Conservation (phyloP, 768 basidiomycete genomes). For the Lactarius deliciosus region DNA sequence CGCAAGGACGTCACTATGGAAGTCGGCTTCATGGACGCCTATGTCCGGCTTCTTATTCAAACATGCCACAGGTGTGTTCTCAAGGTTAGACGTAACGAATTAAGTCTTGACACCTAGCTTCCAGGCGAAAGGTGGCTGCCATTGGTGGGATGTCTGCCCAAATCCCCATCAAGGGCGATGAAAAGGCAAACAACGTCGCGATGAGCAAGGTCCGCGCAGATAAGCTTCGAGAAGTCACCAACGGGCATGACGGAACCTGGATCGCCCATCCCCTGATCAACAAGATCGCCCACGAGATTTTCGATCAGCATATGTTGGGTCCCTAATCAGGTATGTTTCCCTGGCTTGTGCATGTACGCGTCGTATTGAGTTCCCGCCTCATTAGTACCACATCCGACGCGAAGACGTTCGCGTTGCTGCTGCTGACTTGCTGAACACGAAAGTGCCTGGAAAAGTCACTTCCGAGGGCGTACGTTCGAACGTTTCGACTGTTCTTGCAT, state of each 20-base stretch:
- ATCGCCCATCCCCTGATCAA: slow-evolving; percentile 98
- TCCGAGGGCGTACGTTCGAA: slow-evolving; percentile 84
- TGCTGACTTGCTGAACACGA: slow-evolving; percentile 78
- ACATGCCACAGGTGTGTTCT: slow-evolving; percentile 87
- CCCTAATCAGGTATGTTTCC: slow-evolving; percentile 80
- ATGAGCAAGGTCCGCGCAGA: slow-evolving; percentile 95
- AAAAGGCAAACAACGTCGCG: slow-evolving; percentile 85
- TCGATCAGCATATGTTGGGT: slow-evolving; percentile 93
- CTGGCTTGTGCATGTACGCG: slow-evolving; percentile 11
- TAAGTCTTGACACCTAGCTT: slow-evolving; percentile 21
- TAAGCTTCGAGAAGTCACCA: slow-evolving; percentile 92
- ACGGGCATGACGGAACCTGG: slow-evolving; percentile 98
- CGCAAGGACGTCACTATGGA: slow-evolving; percentile 98
- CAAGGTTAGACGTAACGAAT: not conserved
- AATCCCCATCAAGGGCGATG: slow-evolving; percentile 96
- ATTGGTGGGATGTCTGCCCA: slow-evolving; percentile 99
- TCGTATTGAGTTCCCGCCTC: not conserved
- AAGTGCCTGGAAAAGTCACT: slow-evolving; percentile 86
- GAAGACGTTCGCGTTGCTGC: slow-evolving; percentile 89
- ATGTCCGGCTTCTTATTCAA: slow-evolving; percentile 93
- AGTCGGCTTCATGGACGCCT: slow-evolving; percentile 96
- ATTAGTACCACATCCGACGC: slow-evolving; percentile 85
- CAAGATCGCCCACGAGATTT: slow-evolving; percentile 83
- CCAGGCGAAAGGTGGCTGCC: slow-evolving; percentile 93
- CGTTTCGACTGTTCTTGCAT: slow-evolving; percentile 83